Percentiles rank a stretch among this genome's conserved stretches.
phyloP scores from a whole-genome alignment of 2,329 filamentous ascomycete species.

The Fusarium solani-melongenae region DNA sequence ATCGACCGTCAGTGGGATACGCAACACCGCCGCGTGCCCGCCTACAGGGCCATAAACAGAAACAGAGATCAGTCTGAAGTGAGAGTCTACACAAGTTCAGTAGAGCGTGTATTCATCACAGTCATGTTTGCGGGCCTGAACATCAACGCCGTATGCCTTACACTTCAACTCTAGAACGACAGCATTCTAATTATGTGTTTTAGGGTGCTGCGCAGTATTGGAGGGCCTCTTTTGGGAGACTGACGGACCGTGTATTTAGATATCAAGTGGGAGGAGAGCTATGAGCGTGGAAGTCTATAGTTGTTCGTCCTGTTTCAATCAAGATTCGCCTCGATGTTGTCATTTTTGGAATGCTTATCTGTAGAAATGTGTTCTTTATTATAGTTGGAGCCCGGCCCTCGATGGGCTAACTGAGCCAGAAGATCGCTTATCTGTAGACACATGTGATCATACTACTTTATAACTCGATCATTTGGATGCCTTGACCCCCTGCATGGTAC shows the following conservation, averaged over 20 bases:
- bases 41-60: conserved; percentile 15
- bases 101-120: conserved; percentile 18
- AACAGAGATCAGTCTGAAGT: conserved; percentile 8
- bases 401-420: no score
- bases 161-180: background rate
- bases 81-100: conserved; percentile 9
- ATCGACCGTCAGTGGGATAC: conserved; percentile 11
- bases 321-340: background rate
- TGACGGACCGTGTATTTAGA: conserved; percentile 25
- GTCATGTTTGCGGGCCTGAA: conserved; percentile 21
- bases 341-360: background rate
- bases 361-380: no score
- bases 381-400: no score
- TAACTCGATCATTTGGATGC: conserved; percentile 14
- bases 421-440: no score
- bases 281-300: background rate
- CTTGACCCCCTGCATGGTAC: conserved; percentile 37
- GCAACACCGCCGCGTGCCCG: conserved; percentile 20
- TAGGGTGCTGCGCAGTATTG: conserved; percentile 24
- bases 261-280: conserved; percentile 29
- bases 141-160: conserved; percentile 17
- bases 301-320: background rate
- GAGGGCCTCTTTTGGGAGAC: conserved; percentile 22
- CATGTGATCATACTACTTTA: background rate
- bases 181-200: background rate